These are phyloP conservation scores for Exobasidium cylindrosporum DNA, from an alignment of 1,284 basidiomycete species.

Conservation along the genomic window DNA sequence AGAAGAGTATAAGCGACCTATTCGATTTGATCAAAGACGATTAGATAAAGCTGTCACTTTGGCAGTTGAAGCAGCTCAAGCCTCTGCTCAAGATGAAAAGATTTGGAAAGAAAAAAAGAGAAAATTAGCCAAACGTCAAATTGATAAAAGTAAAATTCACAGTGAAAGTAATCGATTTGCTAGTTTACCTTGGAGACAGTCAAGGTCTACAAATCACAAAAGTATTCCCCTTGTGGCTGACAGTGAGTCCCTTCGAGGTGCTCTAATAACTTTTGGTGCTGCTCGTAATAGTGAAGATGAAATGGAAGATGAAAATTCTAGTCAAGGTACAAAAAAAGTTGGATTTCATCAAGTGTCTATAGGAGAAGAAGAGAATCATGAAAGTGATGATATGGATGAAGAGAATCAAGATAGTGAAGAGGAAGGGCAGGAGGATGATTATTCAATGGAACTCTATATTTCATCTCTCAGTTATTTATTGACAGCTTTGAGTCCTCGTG, in stretches of 20 bases:
- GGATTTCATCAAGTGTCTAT: background rate
- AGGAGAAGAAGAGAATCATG: background rate
- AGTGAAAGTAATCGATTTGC: background rate
- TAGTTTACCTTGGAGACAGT: background rate
- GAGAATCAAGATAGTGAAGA: constrained; percentile 16
- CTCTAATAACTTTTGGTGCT: background rate
- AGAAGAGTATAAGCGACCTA: constrained; percentile 18
- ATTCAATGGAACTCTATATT: constrained; percentile 38
- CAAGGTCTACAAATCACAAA: background rate
- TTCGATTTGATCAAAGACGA: constrained; percentile 26
- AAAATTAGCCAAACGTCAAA: background rate
- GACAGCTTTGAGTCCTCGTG: constrained; percentile 31
- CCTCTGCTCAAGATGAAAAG: constrained; percentile 33
- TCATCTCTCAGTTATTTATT: constrained; percentile 36
- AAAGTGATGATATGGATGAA: background rate
- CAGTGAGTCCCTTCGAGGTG: background rate
- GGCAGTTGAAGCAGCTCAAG: constrained; percentile 37
- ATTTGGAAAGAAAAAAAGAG: constrained; percentile 22
- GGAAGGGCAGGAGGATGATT: constrained; percentile 25
- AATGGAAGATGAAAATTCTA: background rate
- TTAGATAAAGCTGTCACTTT: constrained; percentile 38
- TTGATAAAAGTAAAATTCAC: background rate
- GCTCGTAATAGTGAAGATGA: background rate
- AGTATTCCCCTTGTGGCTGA: background rate
- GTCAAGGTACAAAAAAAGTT: background rate